phyloP scores from a whole-genome alignment of 768 basidiomycete genomes.

The Tylopilus plumbeoviolaceoides region DNA sequence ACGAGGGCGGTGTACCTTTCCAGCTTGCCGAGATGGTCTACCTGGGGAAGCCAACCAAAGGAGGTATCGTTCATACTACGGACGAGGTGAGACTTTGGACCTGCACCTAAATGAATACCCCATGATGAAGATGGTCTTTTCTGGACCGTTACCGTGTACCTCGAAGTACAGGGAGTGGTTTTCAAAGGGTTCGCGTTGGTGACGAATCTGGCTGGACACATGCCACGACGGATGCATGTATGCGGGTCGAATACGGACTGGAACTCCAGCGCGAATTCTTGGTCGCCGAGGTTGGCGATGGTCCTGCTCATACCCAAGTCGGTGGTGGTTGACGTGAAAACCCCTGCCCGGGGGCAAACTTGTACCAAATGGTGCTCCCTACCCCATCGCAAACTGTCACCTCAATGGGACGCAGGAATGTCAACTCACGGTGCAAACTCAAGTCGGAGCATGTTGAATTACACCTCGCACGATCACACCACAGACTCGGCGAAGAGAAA shows the following conservation, averaged over 20 bases:
- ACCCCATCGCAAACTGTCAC: too few species aligned
- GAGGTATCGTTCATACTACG: slow-evolving; percentile 62
- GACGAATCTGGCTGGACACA: slow-evolving; percentile 73
- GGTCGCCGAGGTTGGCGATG: slow-evolving; percentile 10
- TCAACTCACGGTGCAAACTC: too few species aligned
- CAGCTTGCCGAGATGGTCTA: slow-evolving; percentile 55
- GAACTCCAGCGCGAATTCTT: slow-evolving; percentile 18
- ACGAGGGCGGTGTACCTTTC: slow-evolving; percentile 60
- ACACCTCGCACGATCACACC: too few species aligned
- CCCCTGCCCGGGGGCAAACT: too few species aligned
- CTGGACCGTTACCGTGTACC: slow-evolving; percentile 63
- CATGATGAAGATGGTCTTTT: slow-evolving; percentile 75
- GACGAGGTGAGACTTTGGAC: too few species aligned
- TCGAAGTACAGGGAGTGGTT: slow-evolving; percentile 79
- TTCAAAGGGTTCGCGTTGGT: slow-evolving; percentile 47
- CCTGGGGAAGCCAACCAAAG: slow-evolving; percentile 63
- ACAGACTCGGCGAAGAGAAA: too few species aligned
- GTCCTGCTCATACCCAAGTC: slow-evolving; percentile 1
- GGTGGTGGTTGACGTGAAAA: too few species aligned
- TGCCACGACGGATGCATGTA: slow-evolving; percentile 64
- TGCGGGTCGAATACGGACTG: slow-evolving; percentile 52
- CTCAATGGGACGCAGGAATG: too few species aligned
- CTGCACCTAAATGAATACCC: slow-evolving; percentile 38
- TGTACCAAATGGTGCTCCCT: too few species aligned
- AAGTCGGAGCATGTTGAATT: too few species aligned